Percentiles rank a stretch among this genome's conserved stretches.
Conservation (phyloP, 2,329 filamentous ascomycete species). For the Colletotrichum eremochloae region DNA sequence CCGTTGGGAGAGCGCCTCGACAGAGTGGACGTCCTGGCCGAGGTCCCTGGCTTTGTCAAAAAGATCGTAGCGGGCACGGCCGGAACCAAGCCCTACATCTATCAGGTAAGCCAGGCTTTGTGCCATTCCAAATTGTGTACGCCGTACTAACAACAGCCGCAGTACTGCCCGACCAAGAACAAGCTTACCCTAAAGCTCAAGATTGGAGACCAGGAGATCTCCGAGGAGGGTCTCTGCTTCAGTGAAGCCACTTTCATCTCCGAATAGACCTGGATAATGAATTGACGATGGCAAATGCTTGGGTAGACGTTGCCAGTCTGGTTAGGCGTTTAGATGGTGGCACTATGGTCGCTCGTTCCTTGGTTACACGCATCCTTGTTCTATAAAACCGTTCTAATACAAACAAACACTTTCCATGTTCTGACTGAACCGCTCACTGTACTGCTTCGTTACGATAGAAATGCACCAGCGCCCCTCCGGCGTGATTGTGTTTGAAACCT, state of each 20-base stretch:
- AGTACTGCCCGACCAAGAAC: slow-evolving; percentile 78
- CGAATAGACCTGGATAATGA: slow-evolving; percentile 53
- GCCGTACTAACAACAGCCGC: slow-evolving; percentile 44
- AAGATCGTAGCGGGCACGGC: slow-evolving; percentile 88
- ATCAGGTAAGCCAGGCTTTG: slow-evolving; percentile 74
- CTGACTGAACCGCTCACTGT: neutral
- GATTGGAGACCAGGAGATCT: slow-evolving; percentile 82
- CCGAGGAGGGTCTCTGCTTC: slow-evolving; percentile 84
- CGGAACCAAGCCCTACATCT: slow-evolving; percentile 97
- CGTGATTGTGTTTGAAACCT: neutral
- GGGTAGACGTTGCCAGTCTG: slow-evolving; percentile 34
- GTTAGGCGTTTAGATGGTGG: slow-evolving; percentile 41
- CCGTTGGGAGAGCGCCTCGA: slow-evolving; percentile 79
- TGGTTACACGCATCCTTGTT: slow-evolving; percentile 32
- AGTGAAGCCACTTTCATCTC: slow-evolving; percentile 97
- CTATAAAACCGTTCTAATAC: slow-evolving; percentile 39
- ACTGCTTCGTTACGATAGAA: neutral
- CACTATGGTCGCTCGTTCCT: slow-evolving; percentile 36
- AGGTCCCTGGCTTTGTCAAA: slow-evolving; percentile 96
- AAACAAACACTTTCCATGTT: slow-evolving; percentile 33
- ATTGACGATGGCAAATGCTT: slow-evolving; percentile 15
- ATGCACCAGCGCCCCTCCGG: too few relatives aligned
- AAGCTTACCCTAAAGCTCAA: slow-evolving; percentile 83
- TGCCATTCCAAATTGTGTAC: neutral
- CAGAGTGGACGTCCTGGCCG: slow-evolving; percentile 94